phyloP scores from a whole-genome alignment of 75 land plant genomes.

The Sequoiadendron giganteum region DNA sequence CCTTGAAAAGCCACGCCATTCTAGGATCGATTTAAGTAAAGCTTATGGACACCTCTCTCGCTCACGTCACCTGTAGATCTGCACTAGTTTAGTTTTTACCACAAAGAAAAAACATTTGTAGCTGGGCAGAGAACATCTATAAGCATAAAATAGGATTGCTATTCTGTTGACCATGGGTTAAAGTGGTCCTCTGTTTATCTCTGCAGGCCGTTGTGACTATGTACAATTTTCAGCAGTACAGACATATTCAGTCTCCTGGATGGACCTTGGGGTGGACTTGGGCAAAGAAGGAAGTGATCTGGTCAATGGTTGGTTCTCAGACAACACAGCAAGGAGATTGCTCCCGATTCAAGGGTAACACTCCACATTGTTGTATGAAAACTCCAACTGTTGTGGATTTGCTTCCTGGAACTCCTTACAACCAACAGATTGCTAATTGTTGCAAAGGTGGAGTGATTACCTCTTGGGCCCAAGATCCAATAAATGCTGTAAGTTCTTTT shows the following conservation, averaged over 20 bases:
- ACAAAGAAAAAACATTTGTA: background rate
- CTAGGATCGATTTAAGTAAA: background rate
- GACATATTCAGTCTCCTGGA: constrained; percentile 65
- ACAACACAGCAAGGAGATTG: constrained; percentile 66
- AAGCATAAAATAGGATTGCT: background rate
- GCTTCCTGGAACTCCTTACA: constrained; percentile 55
- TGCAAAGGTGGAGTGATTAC: constrained; percentile 65
- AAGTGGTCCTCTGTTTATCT: background rate
- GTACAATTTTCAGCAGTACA: constrained; percentile 59
- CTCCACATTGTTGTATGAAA: constrained; percentile 62
- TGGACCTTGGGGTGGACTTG: constrained; percentile 68
- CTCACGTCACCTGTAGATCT: background rate
- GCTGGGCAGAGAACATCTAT: background rate
- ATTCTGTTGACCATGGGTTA: background rate
- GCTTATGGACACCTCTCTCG: background rate
- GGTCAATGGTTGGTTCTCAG: constrained; percentile 66
- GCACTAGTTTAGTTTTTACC: background rate
- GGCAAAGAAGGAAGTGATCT: constrained; percentile 70
- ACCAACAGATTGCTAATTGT: constrained; percentile 57
- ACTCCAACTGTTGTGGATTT: constrained; percentile 54
- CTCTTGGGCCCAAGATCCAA: constrained; percentile 55
- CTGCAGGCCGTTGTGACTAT: constrained; percentile 65
- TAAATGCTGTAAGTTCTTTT: constrained; percentile 34
- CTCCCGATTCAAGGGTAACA: constrained; percentile 32
- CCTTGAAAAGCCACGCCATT: background rate